phyloP scores from a whole-genome alignment of 345 rosid genomes.

The rapeseed (Brassica napus) region Da-Ae NC_063438.1:24693501-24694000 shows the following conservation, averaged over 20 bases:
- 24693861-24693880: too few species aligned
- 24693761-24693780: slow-evolving; percentile 73
- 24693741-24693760: slow-evolving; percentile 58
- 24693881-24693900: too few species aligned
- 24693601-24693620: slow-evolving; percentile 32
- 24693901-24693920: slow-evolving; percentile 23
- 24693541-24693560: not conserved
- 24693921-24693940: slow-evolving; percentile 54
- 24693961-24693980: slow-evolving; percentile 51
- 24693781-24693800: slow-evolving; percentile 66
- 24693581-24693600: slow-evolving; percentile 40
- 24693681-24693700: slow-evolving; percentile 69
- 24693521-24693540: not conserved
- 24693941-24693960: slow-evolving; percentile 49
- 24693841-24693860: not conserved
- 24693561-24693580: slow-evolving; percentile 36
- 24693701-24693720: slow-evolving; percentile 64
- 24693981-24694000: slow-evolving; percentile 44
- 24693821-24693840: not conserved
- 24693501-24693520: not conserved
- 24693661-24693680: slow-evolving; percentile 44
- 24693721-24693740: slow-evolving; percentile 55
- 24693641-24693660: slow-evolving; percentile 41
- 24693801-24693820: slow-evolving; percentile 42
- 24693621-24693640: slow-evolving; percentile 17